A percentile compares a stretch with the other conserved stretches of the same genome.
Conservation (phyloP, 2,329 filamentous ascomycete species). For the Penicillium crustosum region DNA sequence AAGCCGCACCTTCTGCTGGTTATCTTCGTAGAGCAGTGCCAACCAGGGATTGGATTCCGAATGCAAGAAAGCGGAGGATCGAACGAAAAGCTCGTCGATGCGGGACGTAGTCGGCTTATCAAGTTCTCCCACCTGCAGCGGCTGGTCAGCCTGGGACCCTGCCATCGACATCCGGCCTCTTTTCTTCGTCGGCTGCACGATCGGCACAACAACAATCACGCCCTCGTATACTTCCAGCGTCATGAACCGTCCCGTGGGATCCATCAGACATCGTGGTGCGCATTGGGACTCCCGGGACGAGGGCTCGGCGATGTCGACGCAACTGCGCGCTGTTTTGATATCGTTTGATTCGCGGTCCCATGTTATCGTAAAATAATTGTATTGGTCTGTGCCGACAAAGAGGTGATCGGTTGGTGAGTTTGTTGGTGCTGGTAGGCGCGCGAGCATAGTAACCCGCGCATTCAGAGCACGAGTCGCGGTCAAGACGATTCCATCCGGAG, state of each 20-base stretch:
- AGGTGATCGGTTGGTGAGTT: conserved; percentile 76
- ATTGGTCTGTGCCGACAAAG: conserved; percentile 87
- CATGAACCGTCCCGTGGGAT: conserved; percentile 71
- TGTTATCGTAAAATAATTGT: conserved; percentile 83
- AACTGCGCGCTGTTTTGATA: conserved; percentile 58
- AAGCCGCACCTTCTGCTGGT: conserved; percentile 55
- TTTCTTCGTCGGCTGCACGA: conserved; percentile 55
- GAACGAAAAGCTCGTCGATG: conserved; percentile 66
- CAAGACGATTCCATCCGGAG: conserved; percentile 62
- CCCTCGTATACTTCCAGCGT: conserved; percentile 69
- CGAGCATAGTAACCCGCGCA: conserved; percentile 82
- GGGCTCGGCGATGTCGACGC: conserved; percentile 61
- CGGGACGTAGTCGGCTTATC: conserved; percentile 62
- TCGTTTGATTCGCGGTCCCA: conserved; percentile 67
- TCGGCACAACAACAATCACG: conserved; percentile 63
- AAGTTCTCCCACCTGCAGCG: conserved; percentile 53
- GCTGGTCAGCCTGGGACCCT: conserved; percentile 27
- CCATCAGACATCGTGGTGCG: conserved; percentile 77
- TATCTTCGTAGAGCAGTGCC: conserved; percentile 66
- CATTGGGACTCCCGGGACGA: conserved; percentile 73
- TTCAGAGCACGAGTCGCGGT: conserved; percentile 72
- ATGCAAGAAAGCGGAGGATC: conserved; percentile 66
- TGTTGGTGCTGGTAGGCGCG: conserved; percentile 56
- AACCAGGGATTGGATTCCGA: conserved; percentile 57
- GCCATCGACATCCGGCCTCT: conserved; percentile 30